Evolutionary conservation across 306 rosid genomes (phyloP).

Genomic region (Trichosanthes truncata): DNA sequence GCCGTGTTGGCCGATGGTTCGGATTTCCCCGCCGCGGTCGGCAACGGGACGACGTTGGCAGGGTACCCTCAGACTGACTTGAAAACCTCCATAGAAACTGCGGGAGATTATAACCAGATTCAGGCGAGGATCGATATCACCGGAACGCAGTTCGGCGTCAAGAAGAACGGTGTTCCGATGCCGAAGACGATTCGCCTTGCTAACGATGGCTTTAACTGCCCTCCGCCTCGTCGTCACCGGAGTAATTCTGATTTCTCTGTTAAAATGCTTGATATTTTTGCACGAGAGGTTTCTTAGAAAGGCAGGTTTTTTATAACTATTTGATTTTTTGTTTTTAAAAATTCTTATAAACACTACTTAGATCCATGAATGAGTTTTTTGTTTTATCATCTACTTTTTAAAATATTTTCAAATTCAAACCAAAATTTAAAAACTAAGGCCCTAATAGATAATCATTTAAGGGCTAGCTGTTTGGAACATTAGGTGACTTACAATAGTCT

Average conservation of each 20-base stretch:
- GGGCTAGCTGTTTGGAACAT: too few species aligned
- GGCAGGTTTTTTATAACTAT: too few species aligned
- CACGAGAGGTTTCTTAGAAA: too few species aligned
- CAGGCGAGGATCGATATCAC: constrained; percentile 23
- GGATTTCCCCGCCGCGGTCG: constrained; percentile 50
- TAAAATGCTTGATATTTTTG: too few species aligned
- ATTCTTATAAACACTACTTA: too few species aligned
- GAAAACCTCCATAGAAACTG: constrained; percentile 58
- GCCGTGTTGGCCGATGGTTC: constrained; percentile 37
- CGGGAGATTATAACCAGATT: constrained; percentile 48
- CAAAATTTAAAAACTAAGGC: too few species aligned
- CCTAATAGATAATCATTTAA: too few species aligned
- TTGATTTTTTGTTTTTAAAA: too few species aligned
- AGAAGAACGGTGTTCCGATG: constrained; percentile 31
- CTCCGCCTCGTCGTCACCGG: constrained; percentile 15
- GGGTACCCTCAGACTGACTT: constrained; percentile 42
- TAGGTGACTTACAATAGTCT: too few species aligned
- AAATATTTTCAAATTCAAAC: too few species aligned
- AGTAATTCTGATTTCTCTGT: constrained; percentile 19
- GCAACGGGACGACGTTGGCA: constrained; percentile 46
- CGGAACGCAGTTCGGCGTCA: constrained; percentile 60
- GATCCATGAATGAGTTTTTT: too few species aligned
- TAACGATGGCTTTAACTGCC: constrained; percentile 76
- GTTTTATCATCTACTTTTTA: too few species aligned
- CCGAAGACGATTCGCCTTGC: constrained; percentile 55